A percentile compares a stretch with the other conserved stretches of the same genome.
These are phyloP conservation scores for Chionographis japonica DNA, from an alignment of 106 monocot species.

Conservation along the genomic window DNA sequence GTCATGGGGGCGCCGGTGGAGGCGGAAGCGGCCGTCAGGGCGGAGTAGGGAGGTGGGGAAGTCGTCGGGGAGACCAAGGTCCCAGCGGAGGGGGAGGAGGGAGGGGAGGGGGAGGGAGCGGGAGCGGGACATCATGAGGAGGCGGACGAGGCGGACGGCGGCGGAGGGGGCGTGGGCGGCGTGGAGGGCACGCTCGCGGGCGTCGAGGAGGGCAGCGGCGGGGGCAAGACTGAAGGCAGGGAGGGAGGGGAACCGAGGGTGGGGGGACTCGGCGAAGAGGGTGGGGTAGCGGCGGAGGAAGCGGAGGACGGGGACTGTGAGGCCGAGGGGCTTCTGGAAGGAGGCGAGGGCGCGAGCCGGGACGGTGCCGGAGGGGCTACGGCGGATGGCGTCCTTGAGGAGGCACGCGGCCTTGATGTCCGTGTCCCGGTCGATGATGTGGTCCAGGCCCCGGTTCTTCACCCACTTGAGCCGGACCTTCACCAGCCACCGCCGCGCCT, in stretches of 20 bases:
- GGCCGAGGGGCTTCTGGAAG: slow-evolving; percentile 70
- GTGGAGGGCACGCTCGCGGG: slow-evolving; percentile 28
- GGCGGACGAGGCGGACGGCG: slow-evolving; percentile 33
- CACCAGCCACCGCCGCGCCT: slow-evolving; percentile 8
- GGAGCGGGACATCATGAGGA: slow-evolving; percentile 54
- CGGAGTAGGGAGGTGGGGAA: slow-evolving; percentile 28
- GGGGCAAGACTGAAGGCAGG: slow-evolving; percentile 60
- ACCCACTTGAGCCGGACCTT: slow-evolving; percentile 93
- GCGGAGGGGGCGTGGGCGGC: slow-evolving; percentile 13
- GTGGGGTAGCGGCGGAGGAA: slow-evolving; percentile 92
- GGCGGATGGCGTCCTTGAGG: slow-evolving; percentile 63
- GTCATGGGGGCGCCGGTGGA: slow-evolving; percentile 8
- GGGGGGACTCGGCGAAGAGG: slow-evolving; percentile 65
- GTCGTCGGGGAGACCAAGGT: slow-evolving; percentile 53
- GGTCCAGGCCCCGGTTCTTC: slow-evolving; percentile 78
- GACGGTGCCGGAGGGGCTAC: slow-evolving; percentile 31
- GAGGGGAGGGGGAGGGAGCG: slow-evolving; percentile 38
- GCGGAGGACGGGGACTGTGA: slow-evolving; percentile 88
- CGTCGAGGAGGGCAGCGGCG: slow-evolving; percentile 44
- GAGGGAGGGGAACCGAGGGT: slow-evolving; percentile 63
- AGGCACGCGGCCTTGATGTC: slow-evolving; percentile 68
- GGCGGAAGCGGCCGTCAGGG: slow-evolving; percentile 28
- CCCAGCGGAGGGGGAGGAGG: slow-evolving; percentile 45
- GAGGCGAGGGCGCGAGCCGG: slow-evolving; percentile 55
- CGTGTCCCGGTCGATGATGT: slow-evolving; percentile 95